phyloP scores from a whole-genome alignment of 2,329 filamentous ascomycete genomes.

The Beauveria sp. region DNA sequence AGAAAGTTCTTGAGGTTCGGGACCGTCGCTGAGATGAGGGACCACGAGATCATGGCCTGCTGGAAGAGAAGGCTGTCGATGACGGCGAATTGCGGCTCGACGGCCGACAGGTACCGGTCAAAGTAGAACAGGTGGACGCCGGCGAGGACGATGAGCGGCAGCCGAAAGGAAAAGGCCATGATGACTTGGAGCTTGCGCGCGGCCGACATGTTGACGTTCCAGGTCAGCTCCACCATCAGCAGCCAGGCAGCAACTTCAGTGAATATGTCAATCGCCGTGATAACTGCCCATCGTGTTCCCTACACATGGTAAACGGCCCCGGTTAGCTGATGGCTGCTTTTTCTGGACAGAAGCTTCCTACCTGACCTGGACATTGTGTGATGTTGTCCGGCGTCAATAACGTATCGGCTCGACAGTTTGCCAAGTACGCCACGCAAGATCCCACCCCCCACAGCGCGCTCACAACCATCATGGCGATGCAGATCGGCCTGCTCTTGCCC shows the following conservation, averaged over 20 bases:
- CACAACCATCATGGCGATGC: constrained; percentile 10
- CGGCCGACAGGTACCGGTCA: constrained; percentile 4
- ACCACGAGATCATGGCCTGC: constrained; percentile 16
- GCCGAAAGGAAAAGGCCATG: constrained; percentile 17
- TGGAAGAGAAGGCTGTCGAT: constrained; percentile 14
- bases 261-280: constrained; percentile 14
- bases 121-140: constrained; percentile 13
- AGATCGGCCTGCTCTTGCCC: constrained; percentile 10
- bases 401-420: background rate
- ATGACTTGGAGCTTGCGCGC: constrained; percentile 15
- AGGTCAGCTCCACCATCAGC: constrained; percentile 13
- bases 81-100: constrained; percentile 14
- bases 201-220: constrained; percentile 15
- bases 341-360: background rate
- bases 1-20: constrained; percentile 19
- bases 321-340: background rate
- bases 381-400: constrained; percentile 6
- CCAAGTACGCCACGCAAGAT: constrained; percentile 6
- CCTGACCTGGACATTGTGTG: constrained; percentile 11
- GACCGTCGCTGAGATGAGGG: constrained; percentile 17
- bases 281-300: constrained; percentile 12
- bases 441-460: constrained; percentile 12
- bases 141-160: constrained; percentile 15
- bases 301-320: background rate
- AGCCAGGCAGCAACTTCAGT: constrained; percentile 15